Base-by-base conservation (phyloP, 768 basidiomycete genomes). In the Pulveroboletus sp. region DNA sequence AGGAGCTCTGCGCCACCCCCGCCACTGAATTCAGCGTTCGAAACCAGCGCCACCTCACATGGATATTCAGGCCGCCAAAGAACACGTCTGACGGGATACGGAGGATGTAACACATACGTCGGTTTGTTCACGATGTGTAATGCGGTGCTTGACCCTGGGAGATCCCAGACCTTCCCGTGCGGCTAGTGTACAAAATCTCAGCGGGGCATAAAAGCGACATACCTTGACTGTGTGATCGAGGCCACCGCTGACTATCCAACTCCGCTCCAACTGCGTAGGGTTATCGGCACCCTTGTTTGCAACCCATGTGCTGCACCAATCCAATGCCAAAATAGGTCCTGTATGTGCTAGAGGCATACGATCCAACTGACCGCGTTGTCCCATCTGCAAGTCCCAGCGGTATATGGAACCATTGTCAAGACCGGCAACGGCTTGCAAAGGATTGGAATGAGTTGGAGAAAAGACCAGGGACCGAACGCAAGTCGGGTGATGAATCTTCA, bases 141-240 rank as follows among this genome's bases (percentile, higher is more conserved):
- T 0, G 71, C 63, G 0, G 78, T 49, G 39, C 21, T 54, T 7
- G 62, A 50, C 27, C 53, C 53, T 0, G 58, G 75, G 11, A 90
- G 73, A 58, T 89, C 82, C 90, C 90, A 92, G 0, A 90, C 71
- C 85, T 86, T 6, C 25, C 47, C 7, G 27, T n/a, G 35, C 8
- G 16, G 23, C 57, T 38, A 53, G n/a, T n/a, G n/a, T 49, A 23
- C 19, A 52, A 13, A 40, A 40, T 12, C 21, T 3, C 14, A 6
- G 6, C 3, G n/a, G 13, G 32, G 17, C 14, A 46, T 17, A 20
- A 45, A 45, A 38, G 14, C 9, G 31, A 56, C 65, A 31, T 39
- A 82, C 87, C 72, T 91, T 90, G 42, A 91, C 88, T 24, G 77
- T 82, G 31, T 82, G 80, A 67, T 93, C 90, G 25, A 92, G 69